These are phyloP conservation scores for Epipyxis sp. DNA, from an alignment of 108 stramenopile genomes.

Conservation along the genomic window DNA sequence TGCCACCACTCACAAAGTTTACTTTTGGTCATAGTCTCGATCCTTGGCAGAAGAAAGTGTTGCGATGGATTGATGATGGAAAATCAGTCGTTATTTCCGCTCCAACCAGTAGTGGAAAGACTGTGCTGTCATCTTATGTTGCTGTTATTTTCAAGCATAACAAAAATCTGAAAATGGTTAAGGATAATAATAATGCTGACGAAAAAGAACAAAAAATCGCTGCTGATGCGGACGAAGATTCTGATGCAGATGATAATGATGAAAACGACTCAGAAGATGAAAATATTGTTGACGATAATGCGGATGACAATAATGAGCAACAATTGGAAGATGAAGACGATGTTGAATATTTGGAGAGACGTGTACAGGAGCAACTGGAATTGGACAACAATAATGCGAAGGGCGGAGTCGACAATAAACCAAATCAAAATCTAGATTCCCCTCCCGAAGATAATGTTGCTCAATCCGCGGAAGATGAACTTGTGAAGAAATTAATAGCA, in stretches of 20 bases:
- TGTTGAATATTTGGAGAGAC: too few relatives aligned
- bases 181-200: neutral
- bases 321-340: too few relatives aligned
- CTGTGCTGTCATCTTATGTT: conserved; percentile 90
- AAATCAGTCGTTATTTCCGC: conserved; percentile 93
- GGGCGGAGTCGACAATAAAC: too few relatives aligned
- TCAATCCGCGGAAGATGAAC: too few relatives aligned
- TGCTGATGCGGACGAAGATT: neutral
- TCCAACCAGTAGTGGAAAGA: conserved; percentile 97
- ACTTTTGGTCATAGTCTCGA: conserved; percentile 86
- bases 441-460: too few relatives aligned
- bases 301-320: neutral
- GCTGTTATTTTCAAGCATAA: conserved; percentile 56
- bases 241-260: neutral
- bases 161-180: neutral
- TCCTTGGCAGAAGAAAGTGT: conserved; percentile 91
- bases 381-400: too few relatives aligned
- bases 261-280: neutral
- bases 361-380: too few relatives aligned
- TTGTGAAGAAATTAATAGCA: too few relatives aligned
- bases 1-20: conserved; percentile 94
- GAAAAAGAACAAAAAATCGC: too few relatives aligned
- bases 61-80: conserved; percentile 80
- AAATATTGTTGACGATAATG: neutral
- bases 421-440: too few relatives aligned